Conservation (phyloP, 352 stramenopile species). For the Phytophthora niederhauseri region DNA sequence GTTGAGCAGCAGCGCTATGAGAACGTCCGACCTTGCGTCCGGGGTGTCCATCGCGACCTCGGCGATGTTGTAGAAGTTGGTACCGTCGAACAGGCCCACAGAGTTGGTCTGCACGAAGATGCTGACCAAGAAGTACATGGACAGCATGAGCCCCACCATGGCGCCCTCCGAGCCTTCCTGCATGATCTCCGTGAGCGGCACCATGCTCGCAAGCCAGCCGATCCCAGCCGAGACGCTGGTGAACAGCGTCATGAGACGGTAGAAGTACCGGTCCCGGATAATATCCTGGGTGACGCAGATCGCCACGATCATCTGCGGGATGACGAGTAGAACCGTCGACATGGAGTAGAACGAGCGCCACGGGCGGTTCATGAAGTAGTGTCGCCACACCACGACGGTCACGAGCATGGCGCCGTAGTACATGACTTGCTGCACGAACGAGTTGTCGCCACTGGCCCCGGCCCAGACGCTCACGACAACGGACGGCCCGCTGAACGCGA, state of each 20-base stretch:
- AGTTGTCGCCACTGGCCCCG: slow-evolving; percentile 5
- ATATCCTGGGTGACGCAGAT: slow-evolving; percentile 32
- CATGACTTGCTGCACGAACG: slow-evolving; percentile 2
- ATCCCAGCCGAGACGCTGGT: slow-evolving; percentile 16
- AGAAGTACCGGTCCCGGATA: slow-evolving; percentile 33
- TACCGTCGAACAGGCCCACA: slow-evolving; percentile 32
- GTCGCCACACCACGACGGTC: background rate
- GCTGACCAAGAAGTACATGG: slow-evolving; percentile 41
- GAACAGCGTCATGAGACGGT: slow-evolving; percentile 24
- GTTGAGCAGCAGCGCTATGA: slow-evolving; percentile 37
- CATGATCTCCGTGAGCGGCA: slow-evolving; percentile 52
- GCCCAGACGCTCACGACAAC: slow-evolving; percentile 30
- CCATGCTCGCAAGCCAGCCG: slow-evolving; percentile 26
- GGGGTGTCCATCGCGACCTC: slow-evolving; percentile 21
- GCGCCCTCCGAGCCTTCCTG: slow-evolving; percentile 48
- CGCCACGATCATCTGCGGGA: slow-evolving; percentile 27
- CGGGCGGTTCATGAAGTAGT: slow-evolving; percentile 40
- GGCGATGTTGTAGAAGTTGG: slow-evolving; percentile 32
- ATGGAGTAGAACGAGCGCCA: slow-evolving; percentile 43
- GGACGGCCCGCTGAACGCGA: slow-evolving; percentile 33
- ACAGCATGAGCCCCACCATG: slow-evolving; percentile 41
- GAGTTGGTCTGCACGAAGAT: slow-evolving; percentile 42
- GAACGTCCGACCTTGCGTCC: slow-evolving; percentile 22
- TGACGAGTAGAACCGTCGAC: slow-evolving; percentile 30
- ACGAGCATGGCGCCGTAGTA: background rate